A percentile compares a stretch with the other conserved stretches of the same genome.
Conservation (phyloP, 75 land plant species). For the Cunninghamia lanceolata region DNA sequence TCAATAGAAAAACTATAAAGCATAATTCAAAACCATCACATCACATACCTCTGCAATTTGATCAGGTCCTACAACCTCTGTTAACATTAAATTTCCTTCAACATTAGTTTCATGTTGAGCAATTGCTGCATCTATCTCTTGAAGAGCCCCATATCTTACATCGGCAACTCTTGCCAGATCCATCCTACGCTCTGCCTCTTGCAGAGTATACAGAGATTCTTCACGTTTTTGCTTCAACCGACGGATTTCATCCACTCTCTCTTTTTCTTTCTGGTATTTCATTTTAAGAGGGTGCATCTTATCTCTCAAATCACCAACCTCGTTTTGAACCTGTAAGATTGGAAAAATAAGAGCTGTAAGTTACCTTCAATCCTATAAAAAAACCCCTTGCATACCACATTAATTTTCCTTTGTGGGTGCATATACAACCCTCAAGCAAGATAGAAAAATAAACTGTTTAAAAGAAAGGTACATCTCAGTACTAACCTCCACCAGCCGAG, state of each 20-base stretch:
- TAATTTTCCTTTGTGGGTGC: neutral
- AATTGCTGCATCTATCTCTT: slow-evolving; percentile 75
- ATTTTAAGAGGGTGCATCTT: slow-evolving; percentile 78
- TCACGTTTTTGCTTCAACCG: slow-evolving; percentile 72
- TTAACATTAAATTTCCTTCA: slow-evolving; percentile 76
- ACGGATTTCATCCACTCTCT: slow-evolving; percentile 77
- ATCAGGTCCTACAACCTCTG: slow-evolving; percentile 91
- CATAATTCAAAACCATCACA: neutral
- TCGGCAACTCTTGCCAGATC: slow-evolving; percentile 81
- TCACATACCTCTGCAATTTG: slow-evolving; percentile 84
- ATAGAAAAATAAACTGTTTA: neutral
- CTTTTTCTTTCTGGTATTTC: slow-evolving; percentile 88
- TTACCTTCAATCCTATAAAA: neutral
- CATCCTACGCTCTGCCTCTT: slow-evolving; percentile 81
- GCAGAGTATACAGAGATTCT: slow-evolving; percentile 55
- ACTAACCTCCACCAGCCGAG: neutral
- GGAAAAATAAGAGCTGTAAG: neutral
- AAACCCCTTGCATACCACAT: no score
- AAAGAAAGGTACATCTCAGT: neutral
- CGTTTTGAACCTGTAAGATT: slow-evolving; percentile 41
- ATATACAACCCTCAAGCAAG: neutral
- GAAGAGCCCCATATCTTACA: slow-evolving; percentile 74
- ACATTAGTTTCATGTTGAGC: slow-evolving; percentile 51
- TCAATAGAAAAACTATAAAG: neutral
- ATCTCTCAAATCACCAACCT: slow-evolving; percentile 71